Conservation (phyloP, 495 filamentous ascomycete genomes). For the Penicillium riverlandense region DNA sequence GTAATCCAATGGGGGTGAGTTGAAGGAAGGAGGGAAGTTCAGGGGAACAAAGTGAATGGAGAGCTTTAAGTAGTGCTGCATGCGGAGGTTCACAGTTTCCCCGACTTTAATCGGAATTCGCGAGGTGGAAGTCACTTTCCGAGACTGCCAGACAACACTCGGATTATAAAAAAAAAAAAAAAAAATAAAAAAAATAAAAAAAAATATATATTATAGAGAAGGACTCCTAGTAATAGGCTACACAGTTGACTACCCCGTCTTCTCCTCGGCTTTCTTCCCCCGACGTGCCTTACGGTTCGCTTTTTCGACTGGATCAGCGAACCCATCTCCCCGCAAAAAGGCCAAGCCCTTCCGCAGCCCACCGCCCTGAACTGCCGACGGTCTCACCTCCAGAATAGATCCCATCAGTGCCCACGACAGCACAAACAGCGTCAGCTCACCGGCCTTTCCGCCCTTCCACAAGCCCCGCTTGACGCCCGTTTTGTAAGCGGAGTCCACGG, state of each 20-base stretch:
- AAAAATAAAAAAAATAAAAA: not conserved
- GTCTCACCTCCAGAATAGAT: conserved; percentile 66
- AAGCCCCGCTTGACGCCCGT: conserved; percentile 77
- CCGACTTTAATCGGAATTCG: too few relatives aligned
- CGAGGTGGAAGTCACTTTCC: too few relatives aligned
- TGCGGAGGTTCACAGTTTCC: too few relatives aligned
- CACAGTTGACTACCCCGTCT: conserved; percentile 1
- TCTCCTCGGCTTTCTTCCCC: conserved; percentile 15
- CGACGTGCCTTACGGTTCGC: conserved; percentile 26
- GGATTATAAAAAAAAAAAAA: not conserved
- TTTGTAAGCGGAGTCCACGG: conserved; percentile 81
- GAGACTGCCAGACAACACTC: not conserved
- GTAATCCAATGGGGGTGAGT: not conserved
- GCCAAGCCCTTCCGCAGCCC: conserved; percentile 65
- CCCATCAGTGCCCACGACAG: conserved; percentile 69
- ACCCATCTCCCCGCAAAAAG: conserved; percentile 67
- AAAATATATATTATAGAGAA: not conserved
- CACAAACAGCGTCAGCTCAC: conserved; percentile 79
- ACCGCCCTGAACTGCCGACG: conserved; percentile 57
- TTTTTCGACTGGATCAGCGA: conserved; percentile 38
- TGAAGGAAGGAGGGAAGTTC: not conserved
- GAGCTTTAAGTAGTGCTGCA: too few relatives aligned
- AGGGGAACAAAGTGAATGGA: not conserved
- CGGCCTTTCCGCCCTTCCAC: conserved; percentile 73
- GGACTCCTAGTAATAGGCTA: not conserved